Evolutionary conservation across 2,329 filamentous ascomycete genomes (phyloP).

Genomic region (Ophioceras dolichostomum): DNA sequence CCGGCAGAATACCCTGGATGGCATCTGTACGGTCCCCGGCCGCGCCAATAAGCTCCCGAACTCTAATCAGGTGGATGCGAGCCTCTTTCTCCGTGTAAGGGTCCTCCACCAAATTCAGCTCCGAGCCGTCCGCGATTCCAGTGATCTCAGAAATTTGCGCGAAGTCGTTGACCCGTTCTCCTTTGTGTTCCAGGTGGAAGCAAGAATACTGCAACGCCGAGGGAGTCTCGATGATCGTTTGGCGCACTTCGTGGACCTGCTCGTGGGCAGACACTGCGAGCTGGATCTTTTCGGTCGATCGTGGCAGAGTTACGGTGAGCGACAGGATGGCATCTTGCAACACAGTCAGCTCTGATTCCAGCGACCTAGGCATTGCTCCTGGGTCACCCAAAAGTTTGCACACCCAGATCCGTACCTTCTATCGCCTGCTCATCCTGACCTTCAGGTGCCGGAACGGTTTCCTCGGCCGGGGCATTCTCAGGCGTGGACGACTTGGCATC

Average conservation of each 20-base stretch:
- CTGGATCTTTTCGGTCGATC: slow-evolving; percentile 66
- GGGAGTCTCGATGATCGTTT: slow-evolving; percentile 89
- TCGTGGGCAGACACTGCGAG: slow-evolving; percentile 90
- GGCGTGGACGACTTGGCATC: too few relatives aligned
- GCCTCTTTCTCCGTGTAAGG: slow-evolving; percentile 98
- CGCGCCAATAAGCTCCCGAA: slow-evolving; percentile 86
- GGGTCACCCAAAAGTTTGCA: too few relatives aligned
- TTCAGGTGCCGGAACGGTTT: slow-evolving; percentile 4
- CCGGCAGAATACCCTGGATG: slow-evolving; percentile 74
- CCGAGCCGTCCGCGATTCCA: slow-evolving; percentile 63
- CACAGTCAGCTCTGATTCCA: too few relatives aligned
- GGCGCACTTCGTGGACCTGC: slow-evolving; percentile 92
- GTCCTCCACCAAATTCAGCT: slow-evolving; percentile 76
- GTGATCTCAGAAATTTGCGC: slow-evolving; percentile 82
- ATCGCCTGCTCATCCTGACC: slow-evolving; percentile 15
- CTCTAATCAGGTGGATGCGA: slow-evolving; percentile 81
- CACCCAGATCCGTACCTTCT: slow-evolving; percentile 21
- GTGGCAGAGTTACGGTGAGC: slow-evolving; percentile 70
- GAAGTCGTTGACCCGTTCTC: slow-evolving; percentile 88
- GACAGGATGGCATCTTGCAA: slow-evolving; percentile 41
- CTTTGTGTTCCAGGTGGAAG: slow-evolving; percentile 91
- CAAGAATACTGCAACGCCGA: slow-evolving; percentile 94
- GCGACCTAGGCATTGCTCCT: too few relatives aligned
- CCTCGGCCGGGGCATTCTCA: slow-evolving; percentile 8
- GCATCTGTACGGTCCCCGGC: slow-evolving; percentile 80